phyloP scores from a whole-genome alignment of 352 stramenopile species.

The Phytophthora cactorum region DNA sequence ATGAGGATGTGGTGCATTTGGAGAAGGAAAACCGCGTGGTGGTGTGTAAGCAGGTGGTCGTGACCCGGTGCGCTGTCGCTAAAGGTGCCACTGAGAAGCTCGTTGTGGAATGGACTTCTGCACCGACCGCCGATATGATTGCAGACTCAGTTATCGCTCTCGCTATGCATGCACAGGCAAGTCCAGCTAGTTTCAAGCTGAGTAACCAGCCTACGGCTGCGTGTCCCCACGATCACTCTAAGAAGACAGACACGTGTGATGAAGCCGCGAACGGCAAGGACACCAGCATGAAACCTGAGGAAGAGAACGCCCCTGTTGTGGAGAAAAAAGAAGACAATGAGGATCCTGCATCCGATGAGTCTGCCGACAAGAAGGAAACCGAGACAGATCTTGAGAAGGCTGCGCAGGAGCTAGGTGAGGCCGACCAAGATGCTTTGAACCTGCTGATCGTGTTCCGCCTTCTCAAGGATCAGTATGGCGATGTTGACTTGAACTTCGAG shows the following conservation, averaged over 20 bases:
- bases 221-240: constrained; percentile 83
- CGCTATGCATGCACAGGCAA: constrained; percentile 94
- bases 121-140: constrained; percentile 95
- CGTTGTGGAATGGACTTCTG: constrained; percentile 89
- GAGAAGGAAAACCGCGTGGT: constrained; percentile 67
- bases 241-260: constrained; percentile 37
- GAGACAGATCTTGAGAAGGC: constrained; percentile 57
- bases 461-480: constrained; percentile 87
- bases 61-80: constrained; percentile 54
- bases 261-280: constrained; percentile 13
- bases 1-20: constrained; percentile 67
- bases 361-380: constrained; percentile 21
- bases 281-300: constrained; percentile 20
- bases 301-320: constrained; percentile 18
- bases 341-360: constrained; percentile 17
- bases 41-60: constrained; percentile 73
- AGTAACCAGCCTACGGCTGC: constrained; percentile 74
- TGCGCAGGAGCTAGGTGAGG: constrained; percentile 64
- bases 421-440: constrained; percentile 85
- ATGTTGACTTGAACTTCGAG: constrained; percentile 87
- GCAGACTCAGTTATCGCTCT: constrained; percentile 96
- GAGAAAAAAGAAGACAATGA: constrained; percentile 26
- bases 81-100: constrained; percentile 51
- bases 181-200: constrained; percentile 83
- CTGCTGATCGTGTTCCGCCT: constrained; percentile 84